Evolutionary conservation across 148 eudicot genomes (phyloP).

Genomic region (Talinum fruticosum): DNA sequence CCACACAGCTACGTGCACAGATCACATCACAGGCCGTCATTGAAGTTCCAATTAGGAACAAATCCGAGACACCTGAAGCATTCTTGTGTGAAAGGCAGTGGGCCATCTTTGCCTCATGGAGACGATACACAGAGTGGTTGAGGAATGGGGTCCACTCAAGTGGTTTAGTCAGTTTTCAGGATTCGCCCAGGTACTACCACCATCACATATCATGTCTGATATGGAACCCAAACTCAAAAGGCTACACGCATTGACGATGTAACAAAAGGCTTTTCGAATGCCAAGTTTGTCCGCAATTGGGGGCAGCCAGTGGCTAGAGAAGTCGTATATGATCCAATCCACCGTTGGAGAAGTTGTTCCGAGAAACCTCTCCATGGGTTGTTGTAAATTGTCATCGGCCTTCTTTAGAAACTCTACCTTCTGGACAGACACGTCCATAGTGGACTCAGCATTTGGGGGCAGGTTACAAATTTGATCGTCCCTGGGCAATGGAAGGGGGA

Average conservation of each 20-base stretch:
- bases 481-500: conserved; percentile 25
- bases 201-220: conserved; percentile 16
- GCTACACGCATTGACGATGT: conserved; percentile 25
- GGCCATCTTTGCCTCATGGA: conserved; percentile 27
- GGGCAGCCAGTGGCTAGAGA: conserved; percentile 35
- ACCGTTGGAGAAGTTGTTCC: conserved; percentile 6
- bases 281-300: conserved; percentile 28
- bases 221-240: conserved; percentile 20
- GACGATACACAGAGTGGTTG: conserved; percentile 15
- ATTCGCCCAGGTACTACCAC: conserved; percentile 11
- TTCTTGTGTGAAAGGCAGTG: conserved; percentile 8
- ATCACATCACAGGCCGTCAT: conserved; percentile 32
- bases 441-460: conserved; percentile 38
- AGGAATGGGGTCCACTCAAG: conserved; percentile 36
- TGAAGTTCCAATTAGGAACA: conserved; percentile 18
- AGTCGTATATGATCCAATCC: conserved; percentile 44
- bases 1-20: conserved; percentile 30
- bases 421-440: conserved; percentile 33
- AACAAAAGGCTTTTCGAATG: conserved; percentile 22
- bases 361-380: conserved; percentile 21
- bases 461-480: conserved; percentile 16
- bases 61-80: conserved; percentile 19
- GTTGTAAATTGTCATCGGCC: conserved; percentile 30
- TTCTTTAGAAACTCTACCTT: conserved; percentile 33
- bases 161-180: conserved; percentile 29